These are phyloP conservation scores for Phialophora verrucosa DNA, from an alignment of 2,329 filamentous ascomycete species.

Conservation along the genomic window DNA sequence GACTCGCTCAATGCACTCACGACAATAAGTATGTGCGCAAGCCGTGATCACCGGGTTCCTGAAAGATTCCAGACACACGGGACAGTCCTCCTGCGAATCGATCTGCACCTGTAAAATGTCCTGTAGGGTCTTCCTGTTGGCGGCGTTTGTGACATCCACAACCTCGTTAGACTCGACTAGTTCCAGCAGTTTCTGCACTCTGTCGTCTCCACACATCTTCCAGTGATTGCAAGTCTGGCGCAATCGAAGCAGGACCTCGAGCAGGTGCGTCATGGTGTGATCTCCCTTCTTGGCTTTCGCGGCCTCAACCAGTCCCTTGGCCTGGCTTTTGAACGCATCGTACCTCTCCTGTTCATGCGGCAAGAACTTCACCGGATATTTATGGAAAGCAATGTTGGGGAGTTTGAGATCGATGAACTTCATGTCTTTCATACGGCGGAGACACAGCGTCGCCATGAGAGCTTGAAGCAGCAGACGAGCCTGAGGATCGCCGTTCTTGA, in stretches of 20 bases:
- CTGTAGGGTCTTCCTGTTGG: conserved; percentile 75
- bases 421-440: conserved; percentile 87
- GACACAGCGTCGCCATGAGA: conserved; percentile 78
- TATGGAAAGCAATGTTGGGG: conserved; percentile 76
- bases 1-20: conserved; percentile 73
- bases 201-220: conserved; percentile 73
- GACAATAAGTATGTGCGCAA: conserved; percentile 82
- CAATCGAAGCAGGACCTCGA: conserved; percentile 81
- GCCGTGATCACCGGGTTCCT: conserved; percentile 79
- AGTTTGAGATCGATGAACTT: conserved; percentile 80
- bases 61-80: conserved; percentile 77
- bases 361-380: conserved; percentile 76
- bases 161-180: conserved; percentile 71
- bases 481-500: conserved; percentile 62
- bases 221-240: conserved; percentile 89
- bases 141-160: conserved; percentile 68
- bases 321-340: conserved; percentile 67
- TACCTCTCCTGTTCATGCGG: conserved; percentile 78
- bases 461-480: conserved; percentile 72
- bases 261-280: conserved; percentile 72
- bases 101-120: conserved; percentile 76
- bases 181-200: conserved; percentile 73
- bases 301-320: conserved; percentile 65
- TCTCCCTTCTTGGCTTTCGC: conserved; percentile 50
- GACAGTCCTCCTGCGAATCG: conserved; percentile 81